These are phyloP conservation scores for Plasmopara muralis DNA, from an alignment of 352 stramenopile genomes.

Conservation along the genomic window DNA sequence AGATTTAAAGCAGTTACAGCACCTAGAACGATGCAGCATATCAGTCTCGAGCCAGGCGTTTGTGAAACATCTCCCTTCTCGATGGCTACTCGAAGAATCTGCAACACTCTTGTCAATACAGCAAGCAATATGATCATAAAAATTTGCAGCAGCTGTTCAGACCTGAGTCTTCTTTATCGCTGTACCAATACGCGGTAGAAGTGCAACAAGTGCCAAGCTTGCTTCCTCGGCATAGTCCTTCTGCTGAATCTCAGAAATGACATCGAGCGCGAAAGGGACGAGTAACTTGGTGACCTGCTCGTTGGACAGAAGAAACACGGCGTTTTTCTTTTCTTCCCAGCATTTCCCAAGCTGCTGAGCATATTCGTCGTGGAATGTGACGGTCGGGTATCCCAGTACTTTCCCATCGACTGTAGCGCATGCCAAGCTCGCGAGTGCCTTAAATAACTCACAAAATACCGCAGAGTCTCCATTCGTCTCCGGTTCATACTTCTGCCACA, in stretches of 20 bases:
- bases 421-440: constrained; percentile 43
- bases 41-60: constrained; percentile 61
- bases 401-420: constrained; percentile 67
- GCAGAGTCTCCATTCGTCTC: constrained; percentile 36
- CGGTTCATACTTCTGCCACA: constrained; percentile 65
- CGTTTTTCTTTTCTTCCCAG: constrained; percentile 46
- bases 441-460: constrained; percentile 59
- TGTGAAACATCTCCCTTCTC: constrained; percentile 81
- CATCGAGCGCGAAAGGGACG: constrained; percentile 60
- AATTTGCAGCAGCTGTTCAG: neutral
- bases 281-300: constrained; percentile 74
- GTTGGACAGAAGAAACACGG: constrained; percentile 62
- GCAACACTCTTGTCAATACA: neutral
- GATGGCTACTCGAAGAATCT: constrained; percentile 80
- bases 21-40: constrained; percentile 69
- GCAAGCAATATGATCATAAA: neutral
- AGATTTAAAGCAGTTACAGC: constrained; percentile 67
- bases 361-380: constrained; percentile 66
- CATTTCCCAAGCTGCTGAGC: constrained; percentile 36
- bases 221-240: constrained; percentile 70
- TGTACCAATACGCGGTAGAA: constrained; percentile 46
- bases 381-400: constrained; percentile 45
- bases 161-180: constrained; percentile 75
- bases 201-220: constrained; percentile 49
- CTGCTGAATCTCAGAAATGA: constrained; percentile 66